Evolutionary conservation across 768 basidiomycete species (phyloP), one percentile per base, ranked within the genome.

Genomic region (Hygrocybe coccinea): DNA sequence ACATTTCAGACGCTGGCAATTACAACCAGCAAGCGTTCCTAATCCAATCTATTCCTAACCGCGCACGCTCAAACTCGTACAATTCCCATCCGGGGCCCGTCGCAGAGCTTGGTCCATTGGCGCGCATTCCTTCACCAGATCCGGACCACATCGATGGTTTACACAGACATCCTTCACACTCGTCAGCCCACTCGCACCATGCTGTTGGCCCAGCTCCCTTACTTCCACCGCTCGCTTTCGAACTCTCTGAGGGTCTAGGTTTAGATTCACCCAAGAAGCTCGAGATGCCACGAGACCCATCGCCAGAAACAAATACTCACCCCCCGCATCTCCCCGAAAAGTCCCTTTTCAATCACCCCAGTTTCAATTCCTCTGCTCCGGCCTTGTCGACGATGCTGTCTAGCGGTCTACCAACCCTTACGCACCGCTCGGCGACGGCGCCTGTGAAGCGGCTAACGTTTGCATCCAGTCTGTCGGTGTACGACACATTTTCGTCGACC

Each of bases 401-500:
- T 11, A 39, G 70, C 72, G 36, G 47, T 15, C 62, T 83, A 15
- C 62, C 85, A 21, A 79, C 80, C 29, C 73, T 87, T n/a, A 68
- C 84, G 3, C 86, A 87, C 55, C 81, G 93, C 37, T 82, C 87
- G 8, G 83, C 86, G 51, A 86, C 91, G 34, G 77, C 80, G 2
- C 79, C 83, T 6, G 67, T 74, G 59, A 93, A 92, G 68, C 79
- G 83, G 56, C 75, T 97, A 51, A 82, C 87, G 52, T 99, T 97
- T 71, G 95, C 95, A 29, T 87, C 82, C 47, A 95, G 92, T 66
- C 73, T 98, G 66, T 91, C 90, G 25, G 91, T 99, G 41, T 98
- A 98, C 65, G 91, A 94, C 70, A 99, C 95, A n/a, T 98, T 97
- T 77, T 84, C 91, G 44, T 71, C 91, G 19, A 77, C 82, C 33